phyloP scores from a whole-genome alignment of 2,329 filamentous ascomycete genomes.

The Proliferodiscus dingleyae region DNA sequence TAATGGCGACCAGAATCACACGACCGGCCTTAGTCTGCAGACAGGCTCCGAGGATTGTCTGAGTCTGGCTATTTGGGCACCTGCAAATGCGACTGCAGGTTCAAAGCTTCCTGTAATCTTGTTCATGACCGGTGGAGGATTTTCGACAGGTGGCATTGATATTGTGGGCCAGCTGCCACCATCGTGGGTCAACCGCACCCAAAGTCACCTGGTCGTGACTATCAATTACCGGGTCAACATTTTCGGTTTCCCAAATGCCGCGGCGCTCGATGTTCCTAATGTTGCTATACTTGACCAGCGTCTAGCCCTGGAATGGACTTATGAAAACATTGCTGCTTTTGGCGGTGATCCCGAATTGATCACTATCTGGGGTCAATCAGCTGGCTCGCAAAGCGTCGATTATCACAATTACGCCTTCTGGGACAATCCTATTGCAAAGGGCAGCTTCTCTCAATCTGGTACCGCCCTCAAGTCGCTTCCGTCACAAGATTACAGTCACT shows the following conservation, averaged over 20 bases:
- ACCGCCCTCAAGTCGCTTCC: slow-evolving; percentile 33
- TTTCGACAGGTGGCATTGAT: slow-evolving; percentile 9
- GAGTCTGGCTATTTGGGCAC: slow-evolving; percentile 23
- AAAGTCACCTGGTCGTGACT: slow-evolving; percentile 34
- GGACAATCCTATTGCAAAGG: slow-evolving; percentile 44
- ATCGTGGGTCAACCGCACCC: slow-evolving; percentile 6
- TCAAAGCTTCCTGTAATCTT: slow-evolving; percentile 43
- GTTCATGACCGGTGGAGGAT: slow-evolving; percentile 26
- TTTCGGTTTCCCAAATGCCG: slow-evolving; percentile 34
- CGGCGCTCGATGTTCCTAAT: slow-evolving; percentile 22
- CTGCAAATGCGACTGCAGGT: slow-evolving; percentile 19
- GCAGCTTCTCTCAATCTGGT: slow-evolving; percentile 42
- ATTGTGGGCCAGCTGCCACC: slow-evolving; percentile 5
- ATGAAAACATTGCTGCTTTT: slow-evolving; percentile 51
- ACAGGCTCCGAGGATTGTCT: slow-evolving; percentile 26
- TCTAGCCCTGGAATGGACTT: slow-evolving; percentile 53
- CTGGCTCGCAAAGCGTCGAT: slow-evolving; percentile 36
- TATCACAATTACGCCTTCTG: slow-evolving; percentile 45
- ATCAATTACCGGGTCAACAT: slow-evolving; percentile 40
- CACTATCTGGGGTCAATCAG: slow-evolving; percentile 48
- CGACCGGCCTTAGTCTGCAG: slow-evolving; percentile 11
- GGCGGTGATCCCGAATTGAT: slow-evolving; percentile 37
- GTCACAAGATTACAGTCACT: slow-evolving; percentile 5
- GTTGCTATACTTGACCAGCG: slow-evolving; percentile 55
- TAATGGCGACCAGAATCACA: slow-evolving; percentile 19